A percentile compares a stretch with the other conserved stretches of the same genome.
Conservation (phyloP, 345 rosid genomes). For the Lepidium sativum region DNA sequence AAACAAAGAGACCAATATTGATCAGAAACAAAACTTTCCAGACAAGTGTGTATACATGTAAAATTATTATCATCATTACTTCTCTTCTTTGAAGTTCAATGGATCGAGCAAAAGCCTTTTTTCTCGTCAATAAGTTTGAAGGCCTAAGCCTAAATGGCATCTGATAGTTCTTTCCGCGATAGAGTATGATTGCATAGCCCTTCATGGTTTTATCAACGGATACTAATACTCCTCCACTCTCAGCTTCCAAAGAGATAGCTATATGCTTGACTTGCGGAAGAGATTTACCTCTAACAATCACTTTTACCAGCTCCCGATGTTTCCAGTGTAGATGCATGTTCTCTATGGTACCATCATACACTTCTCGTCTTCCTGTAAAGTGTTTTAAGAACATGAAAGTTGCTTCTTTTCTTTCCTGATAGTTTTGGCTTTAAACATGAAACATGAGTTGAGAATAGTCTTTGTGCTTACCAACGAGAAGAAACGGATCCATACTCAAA, state of each 20-base stretch:
- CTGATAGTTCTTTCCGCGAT: conserved; percentile 84
- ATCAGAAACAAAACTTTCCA: conserved; percentile 3
- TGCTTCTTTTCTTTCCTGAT: not conserved
- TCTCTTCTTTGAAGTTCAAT: conserved; percentile 91
- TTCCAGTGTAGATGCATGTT: conserved; percentile 97
- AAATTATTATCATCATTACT: conserved; percentile 30
- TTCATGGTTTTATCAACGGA: conserved; percentile 69
- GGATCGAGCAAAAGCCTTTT: conserved; percentile 77
- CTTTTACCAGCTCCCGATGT: conserved; percentile 75
- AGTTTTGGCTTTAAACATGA: not conserved
- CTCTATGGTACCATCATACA: conserved; percentile 78
- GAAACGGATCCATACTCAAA: conserved; percentile 82
- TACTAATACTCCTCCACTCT: conserved; percentile 85
- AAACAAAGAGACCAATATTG: not conserved
- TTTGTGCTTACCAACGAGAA: conserved; percentile 60
- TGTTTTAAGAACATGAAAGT: not conserved
- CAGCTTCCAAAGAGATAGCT: conserved; percentile 77
- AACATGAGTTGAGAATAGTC: conserved; percentile 1
- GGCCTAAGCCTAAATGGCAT: conserved; percentile 57
- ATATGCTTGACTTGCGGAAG: conserved; percentile 69
- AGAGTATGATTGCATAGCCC: conserved; percentile 68
- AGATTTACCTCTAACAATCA: conserved; percentile 53
- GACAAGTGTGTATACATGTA: not conserved
- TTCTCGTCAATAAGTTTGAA: conserved; percentile 54
- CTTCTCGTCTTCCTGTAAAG: conserved; percentile 61